Base-by-base conservation (phyloP, 1,284 basidiomycete genomes). In the Coriolopsis trogii region DNA sequence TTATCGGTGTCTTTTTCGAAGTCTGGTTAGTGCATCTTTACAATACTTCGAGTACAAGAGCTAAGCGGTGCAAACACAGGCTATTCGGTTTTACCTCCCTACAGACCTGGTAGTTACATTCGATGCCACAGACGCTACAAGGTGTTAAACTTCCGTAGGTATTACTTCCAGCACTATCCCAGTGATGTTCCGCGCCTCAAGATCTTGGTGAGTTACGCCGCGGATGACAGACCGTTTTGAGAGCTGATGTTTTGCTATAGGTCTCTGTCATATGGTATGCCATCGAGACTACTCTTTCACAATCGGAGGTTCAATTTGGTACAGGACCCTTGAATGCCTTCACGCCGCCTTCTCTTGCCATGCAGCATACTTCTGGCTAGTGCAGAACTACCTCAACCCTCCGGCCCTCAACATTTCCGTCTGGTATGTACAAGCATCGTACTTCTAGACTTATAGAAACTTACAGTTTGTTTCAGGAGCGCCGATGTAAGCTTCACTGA, bases 311-410 rank as follows among this genome's bases (percentile, higher is more conserved):
- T n/a, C n/a, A n/a, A n/a, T n/a, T n/a, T n/a, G n/a, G n/a, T n/a
- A 30, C 13, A 41, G 39, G 39, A 13, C 5, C 13, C 39, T 41
- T 26, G 39, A 41, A 24, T 18, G 18, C 23, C 39, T 41, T 41
- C 39, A 41, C 39, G 39, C 39, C 4, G 21, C 39, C 3, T 23
- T 41, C 8, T 41, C 39, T 6, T 41, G 39, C 15, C 39, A 41
- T n/a, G 39, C 39, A n/a, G 39, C 39, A 13, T 41, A 41, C 15
- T 41, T 25, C n/a, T 41, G 39, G 39, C 36, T 41, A 21, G 23
- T 41, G 4, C 6, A 15, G 9, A 41, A 41, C 24, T 41, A 41
- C 24, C 13, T 24, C 6, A 41, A 41, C n/a, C 39, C 39, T 13
- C 23, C 7, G 10, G 39, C 39, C 8, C 24, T 41, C 23, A 41